Base-by-base conservation (phyloP, 2,329 filamentous ascomycete genomes). In the Cercospora zeae-maydis region DNA sequence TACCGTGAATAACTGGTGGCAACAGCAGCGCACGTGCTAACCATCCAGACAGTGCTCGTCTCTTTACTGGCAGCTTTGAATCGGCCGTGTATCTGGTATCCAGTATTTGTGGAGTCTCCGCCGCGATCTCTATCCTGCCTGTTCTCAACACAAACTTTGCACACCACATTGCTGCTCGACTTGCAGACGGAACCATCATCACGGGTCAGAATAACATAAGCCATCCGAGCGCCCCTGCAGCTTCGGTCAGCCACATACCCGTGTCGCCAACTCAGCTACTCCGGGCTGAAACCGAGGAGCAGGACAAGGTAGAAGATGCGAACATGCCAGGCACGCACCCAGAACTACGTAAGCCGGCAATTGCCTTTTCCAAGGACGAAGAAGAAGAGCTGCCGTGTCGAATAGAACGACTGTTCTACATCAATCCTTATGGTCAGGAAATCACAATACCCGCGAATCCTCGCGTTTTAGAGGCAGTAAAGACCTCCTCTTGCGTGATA, bases 391-490 rank as follows among this genome's bases (percentile, higher is more conserved):
- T 98, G 1, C 84, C 91, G 0, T 83, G 89, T 0, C 84, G 91
- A 30, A 96, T 98, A 69, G 82, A 88, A 59, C 81, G 93, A 2
- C 83, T 98, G 33, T 98, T 92, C 92, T 98, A 98, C 79, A 98
- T 98, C 79, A 98, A 97, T 73, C 93, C 93, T 0, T 98, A 97
- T 75, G 93, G 93, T n/a, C 92, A 97, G 74, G 93, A 97, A 76
- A 97, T 98, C 69, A 86, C 88, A 16, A 90, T 93, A 0, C 84
- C 88, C 0, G 90, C 92, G 1, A 98, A 96, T 71, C 88, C 92
- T 0, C 87, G 91, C 56, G 91, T 93, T 0, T 71, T 96, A 0
- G 83, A 86, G 7, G 86, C 91, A 0, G 75, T 98, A 1, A 78
- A 80, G 14, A 78, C 79, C 1, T 84, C 90, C 0, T 83, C 86